A percentile compares a stretch with the other conserved stretches of the same genome.
Conservation (phyloP, 2,329 filamentous ascomycete species). For the Penicillium sp. region DNA sequence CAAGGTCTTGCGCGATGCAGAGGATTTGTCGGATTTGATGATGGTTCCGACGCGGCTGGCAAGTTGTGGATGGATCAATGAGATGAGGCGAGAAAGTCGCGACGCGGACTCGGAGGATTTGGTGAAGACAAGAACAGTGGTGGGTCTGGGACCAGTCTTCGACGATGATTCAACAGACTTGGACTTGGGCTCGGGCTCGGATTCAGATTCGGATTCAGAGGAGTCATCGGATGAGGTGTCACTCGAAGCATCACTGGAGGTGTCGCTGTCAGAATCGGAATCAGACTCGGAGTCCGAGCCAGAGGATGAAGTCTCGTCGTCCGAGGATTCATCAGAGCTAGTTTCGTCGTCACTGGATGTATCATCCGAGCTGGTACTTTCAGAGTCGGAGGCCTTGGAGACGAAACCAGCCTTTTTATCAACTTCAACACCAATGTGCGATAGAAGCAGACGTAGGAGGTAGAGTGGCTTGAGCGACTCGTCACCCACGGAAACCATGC, state of each 20-base stretch:
- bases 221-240: slow-evolving; percentile 18
- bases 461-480: slow-evolving; percentile 79
- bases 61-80: slow-evolving; percentile 65
- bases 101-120: slow-evolving; percentile 86
- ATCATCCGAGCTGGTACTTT: slow-evolving; percentile 31
- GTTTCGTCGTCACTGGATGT: slow-evolving; percentile 43
- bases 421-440: slow-evolving; percentile 35
- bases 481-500: slow-evolving; percentile 70
- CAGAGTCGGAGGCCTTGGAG: slow-evolving; percentile 17
- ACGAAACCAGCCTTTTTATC: slow-evolving; percentile 10
- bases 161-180: slow-evolving; percentile 29
- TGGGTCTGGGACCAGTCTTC: slow-evolving; percentile 34
- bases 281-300: slow-evolving; percentile 32
- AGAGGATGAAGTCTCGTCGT: slow-evolving; percentile 33
- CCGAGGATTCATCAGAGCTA: slow-evolving; percentile 38
- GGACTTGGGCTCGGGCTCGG: slow-evolving; percentile 37
- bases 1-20: slow-evolving; percentile 69
- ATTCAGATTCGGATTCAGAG: slow-evolving; percentile 33
- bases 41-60: slow-evolving; percentile 67
- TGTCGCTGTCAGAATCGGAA: slow-evolving; percentile 22
- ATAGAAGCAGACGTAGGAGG: slow-evolving; percentile 73
- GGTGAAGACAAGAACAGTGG: slow-evolving; percentile 77
- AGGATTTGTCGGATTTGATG: slow-evolving; percentile 77
- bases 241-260: background rate
- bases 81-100: slow-evolving; percentile 81